Conservation (phyloP, 176 grass and related monocot species). For the Oryza punctata region DNA sequence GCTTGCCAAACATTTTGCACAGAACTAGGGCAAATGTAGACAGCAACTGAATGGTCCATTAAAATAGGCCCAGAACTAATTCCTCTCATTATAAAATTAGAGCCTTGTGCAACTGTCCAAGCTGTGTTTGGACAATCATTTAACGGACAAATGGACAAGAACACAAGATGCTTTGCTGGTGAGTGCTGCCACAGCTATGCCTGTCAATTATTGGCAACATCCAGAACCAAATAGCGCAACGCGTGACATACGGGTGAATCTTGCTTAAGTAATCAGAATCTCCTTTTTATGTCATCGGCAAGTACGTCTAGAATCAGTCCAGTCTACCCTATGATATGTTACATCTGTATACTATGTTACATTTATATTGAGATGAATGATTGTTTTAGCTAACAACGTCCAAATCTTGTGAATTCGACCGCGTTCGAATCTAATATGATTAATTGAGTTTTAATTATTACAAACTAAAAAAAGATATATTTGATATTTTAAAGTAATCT, state of each 20-base stretch:
- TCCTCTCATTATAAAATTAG: neutral
- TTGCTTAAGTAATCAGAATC: neutral
- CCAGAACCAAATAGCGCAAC: neutral
- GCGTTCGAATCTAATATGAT: too few species aligned
- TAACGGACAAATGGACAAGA: conserved; percentile 42
- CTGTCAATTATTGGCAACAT: conserved; percentile 17
- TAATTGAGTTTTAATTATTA: too few species aligned
- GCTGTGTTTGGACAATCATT: conserved; percentile 27
- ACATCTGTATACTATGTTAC: too few species aligned
- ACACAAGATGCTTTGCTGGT: conserved; percentile 41
- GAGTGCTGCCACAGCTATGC: conserved; percentile 33
- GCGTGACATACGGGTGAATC: conserved; percentile 10
- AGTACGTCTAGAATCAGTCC: neutral
- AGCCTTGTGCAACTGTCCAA: conserved; percentile 25
- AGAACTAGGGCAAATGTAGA: neutral
- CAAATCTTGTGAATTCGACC: neutral
- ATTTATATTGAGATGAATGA: too few species aligned
- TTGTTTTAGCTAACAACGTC: neutral
- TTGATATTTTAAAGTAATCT: too few species aligned
- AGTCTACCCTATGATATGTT: too few species aligned
- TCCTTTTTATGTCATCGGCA: neutral
- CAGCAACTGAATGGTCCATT: neutral
- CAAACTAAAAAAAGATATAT: too few species aligned
- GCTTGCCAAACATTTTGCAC: neutral
- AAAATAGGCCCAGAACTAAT: conserved; percentile 30